Conservation (phyloP, 2,329 filamentous ascomycete species). For the Colletotrichum sp. region DNA sequence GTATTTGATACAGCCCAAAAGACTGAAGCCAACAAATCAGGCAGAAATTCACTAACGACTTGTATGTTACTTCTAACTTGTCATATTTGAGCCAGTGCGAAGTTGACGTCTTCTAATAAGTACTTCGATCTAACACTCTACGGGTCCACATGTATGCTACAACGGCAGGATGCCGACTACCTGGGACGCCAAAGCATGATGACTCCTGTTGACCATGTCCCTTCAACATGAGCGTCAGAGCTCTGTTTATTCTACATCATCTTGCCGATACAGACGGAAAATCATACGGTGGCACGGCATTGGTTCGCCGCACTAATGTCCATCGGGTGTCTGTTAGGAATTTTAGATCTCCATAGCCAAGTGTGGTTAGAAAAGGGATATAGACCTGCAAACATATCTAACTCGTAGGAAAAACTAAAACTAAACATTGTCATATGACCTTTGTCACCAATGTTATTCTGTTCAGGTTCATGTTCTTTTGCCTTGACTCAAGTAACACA, state of each 20-base stretch:
- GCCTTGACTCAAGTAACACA: too few species aligned
- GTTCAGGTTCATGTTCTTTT: too few species aligned
- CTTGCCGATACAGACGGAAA: neutral
- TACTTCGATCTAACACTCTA: neutral
- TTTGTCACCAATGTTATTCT: too few species aligned
- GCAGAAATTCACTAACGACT: accelerated
- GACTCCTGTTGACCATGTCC: accelerated
- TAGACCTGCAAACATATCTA: too few species aligned
- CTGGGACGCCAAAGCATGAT: neutral
- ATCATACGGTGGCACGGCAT: neutral
- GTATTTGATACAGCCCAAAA: neutral
- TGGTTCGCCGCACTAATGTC: neutral
- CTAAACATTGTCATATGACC: too few species aligned
- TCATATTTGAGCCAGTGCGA: accelerated
- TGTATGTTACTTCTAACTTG: neutral
- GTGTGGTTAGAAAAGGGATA: too few species aligned
- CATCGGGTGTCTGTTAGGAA: neutral
- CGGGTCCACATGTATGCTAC: neutral
- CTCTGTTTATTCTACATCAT: neutral
- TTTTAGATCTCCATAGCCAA: too few species aligned
- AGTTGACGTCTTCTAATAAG: neutral
- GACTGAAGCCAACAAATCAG: neutral
- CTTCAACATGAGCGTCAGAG: neutral
- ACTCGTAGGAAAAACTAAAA: too few species aligned
- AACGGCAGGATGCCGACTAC: neutral